Evolutionary conservation across 257 asterid species (phyloP).

Genomic region (Ligustrum vulgare): DNA sequence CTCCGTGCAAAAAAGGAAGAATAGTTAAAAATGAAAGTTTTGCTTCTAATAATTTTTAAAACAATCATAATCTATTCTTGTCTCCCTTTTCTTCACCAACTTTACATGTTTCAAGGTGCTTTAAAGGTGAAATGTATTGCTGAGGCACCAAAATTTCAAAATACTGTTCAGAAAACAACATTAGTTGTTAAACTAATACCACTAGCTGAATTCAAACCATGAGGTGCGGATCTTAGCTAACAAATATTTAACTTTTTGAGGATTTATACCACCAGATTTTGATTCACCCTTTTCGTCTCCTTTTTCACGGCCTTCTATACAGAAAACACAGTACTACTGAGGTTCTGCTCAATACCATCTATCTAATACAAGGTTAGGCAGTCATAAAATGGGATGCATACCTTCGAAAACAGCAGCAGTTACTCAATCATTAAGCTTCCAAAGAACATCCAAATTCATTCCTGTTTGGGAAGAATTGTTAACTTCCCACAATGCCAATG

Average conservation of each 20-base stretch:
- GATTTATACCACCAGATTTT: neutral
- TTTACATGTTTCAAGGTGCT: neutral
- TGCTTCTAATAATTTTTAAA: neutral
- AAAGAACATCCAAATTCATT: conserved; percentile 17
- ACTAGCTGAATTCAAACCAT: neutral
- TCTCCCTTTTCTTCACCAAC: neutral
- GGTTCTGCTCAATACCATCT: neutral
- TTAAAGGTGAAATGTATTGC: neutral
- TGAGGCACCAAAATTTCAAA: neutral
- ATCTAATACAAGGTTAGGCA: neutral
- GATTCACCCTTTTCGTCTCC: neutral
- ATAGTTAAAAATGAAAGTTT: neutral
- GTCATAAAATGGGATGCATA: conserved; percentile 50
- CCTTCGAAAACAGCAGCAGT: conserved; percentile 41
- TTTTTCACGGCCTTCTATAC: neutral
- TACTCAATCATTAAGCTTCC: conserved; percentile 44
- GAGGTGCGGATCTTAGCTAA: neutral
- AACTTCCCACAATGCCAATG: conserved; percentile 26
- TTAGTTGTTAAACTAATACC: neutral
- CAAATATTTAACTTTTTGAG: neutral
- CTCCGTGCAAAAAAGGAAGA: conserved; percentile 22
- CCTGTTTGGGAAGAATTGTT: conserved; percentile 41
- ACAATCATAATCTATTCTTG: neutral
- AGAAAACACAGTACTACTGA: neutral
- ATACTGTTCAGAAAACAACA: neutral